Conservation (phyloP, 441 rosid genomes). For the Pelargonium citronellum region DNA sequence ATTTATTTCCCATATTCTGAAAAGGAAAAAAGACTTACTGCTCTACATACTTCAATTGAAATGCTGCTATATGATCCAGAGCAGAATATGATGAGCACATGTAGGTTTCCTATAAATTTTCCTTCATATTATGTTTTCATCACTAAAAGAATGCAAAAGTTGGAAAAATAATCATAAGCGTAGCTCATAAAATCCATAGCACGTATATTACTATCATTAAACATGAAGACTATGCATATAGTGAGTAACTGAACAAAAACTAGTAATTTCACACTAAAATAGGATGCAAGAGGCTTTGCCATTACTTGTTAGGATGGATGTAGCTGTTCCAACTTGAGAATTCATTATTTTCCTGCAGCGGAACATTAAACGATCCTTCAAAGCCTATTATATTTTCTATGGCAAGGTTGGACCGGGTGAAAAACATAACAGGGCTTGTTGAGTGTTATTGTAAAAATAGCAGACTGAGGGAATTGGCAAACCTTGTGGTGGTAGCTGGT, state of each 20-base stretch:
- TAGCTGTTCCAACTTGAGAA: not conserved
- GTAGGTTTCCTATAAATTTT: conserved; percentile 35
- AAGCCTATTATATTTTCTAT: conserved; percentile 85
- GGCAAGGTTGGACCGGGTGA: conserved; percentile 90
- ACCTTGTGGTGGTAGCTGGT: conserved; percentile 83
- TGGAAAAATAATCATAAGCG: not conserved
- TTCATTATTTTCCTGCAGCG: conserved; percentile 40
- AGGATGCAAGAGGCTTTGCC: not conserved
- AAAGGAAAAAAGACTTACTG: conserved; percentile 59
- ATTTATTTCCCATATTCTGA: conserved; percentile 72
- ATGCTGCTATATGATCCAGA: conserved; percentile 63
- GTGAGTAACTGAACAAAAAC: too few relatives aligned
- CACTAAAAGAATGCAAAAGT: not conserved
- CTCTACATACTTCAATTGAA: conserved; percentile 74
- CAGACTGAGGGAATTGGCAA: conserved; percentile 69
- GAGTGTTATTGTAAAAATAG: conserved; percentile 65
- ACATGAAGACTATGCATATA: too few relatives aligned
- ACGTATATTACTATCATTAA: too few relatives aligned
- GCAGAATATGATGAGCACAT: conserved; percentile 61
- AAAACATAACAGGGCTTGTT: conserved; percentile 83
- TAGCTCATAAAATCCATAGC: not conserved
- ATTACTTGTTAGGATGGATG: too few relatives aligned
- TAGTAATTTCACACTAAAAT: not conserved
- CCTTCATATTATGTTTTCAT: not conserved
- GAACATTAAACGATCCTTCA: conserved; percentile 57